Percentiles rank a stretch among this genome's conserved stretches.
Conservation (phyloP, 495 filamentous ascomycete genomes). For the Venustampulla echinocandica region DNA sequence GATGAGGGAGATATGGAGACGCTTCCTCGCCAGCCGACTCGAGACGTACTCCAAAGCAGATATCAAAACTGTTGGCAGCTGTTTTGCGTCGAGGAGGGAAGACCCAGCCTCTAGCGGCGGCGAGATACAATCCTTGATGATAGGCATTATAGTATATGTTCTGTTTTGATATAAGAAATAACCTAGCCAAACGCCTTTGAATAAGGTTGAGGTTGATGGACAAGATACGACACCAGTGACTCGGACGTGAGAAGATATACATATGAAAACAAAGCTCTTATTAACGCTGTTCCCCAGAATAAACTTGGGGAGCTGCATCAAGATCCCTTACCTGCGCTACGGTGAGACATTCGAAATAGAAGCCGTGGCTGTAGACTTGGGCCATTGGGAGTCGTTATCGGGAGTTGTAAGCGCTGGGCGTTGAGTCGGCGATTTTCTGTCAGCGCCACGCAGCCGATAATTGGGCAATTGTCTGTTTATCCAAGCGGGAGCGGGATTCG, state of each 20-base stretch:
- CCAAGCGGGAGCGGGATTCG: no score
- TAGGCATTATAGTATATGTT: slow-evolving; percentile 17
- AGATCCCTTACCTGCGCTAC: neutral
- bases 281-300: neutral
- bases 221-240: neutral
- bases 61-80: slow-evolving; percentile 35
- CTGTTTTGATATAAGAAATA: neutral
- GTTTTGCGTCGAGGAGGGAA: slow-evolving; percentile 39
- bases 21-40: slow-evolving; percentile 37
- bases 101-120: slow-evolving; percentile 45
- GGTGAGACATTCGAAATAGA: neutral
- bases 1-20: slow-evolving; percentile 37
- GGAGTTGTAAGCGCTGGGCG: neutral
- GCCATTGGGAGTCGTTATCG: neutral
- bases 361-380: neutral
- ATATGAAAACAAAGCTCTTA: neutral
- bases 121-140: slow-evolving; percentile 41
- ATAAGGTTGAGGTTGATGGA: neutral
- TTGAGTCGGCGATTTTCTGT: neutral
- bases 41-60: slow-evolving; percentile 44
- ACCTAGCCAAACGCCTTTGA: neutral
- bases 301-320: neutral
- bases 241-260: neutral
- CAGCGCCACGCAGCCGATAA: neutral
- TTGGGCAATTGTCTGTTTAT: no score